These are phyloP conservation scores for Leishmania martiniquensis DNA, from an alignment of 208 protist species.

Conservation along the genomic window DNA sequence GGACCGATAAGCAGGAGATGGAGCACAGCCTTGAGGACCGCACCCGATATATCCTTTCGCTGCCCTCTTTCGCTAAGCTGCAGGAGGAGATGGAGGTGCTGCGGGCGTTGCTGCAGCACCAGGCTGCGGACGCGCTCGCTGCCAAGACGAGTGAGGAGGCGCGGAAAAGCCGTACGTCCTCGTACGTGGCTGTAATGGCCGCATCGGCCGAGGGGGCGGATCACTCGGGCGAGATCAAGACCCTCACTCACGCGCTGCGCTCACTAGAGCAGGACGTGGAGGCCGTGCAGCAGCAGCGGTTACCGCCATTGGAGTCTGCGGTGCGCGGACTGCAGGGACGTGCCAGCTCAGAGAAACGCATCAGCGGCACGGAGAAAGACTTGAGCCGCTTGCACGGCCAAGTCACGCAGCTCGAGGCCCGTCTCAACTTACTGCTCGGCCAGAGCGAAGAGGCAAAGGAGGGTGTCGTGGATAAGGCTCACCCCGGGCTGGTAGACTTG, in stretches of 20 bases:
- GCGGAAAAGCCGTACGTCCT: constrained; percentile 26
- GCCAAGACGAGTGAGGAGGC: constrained; percentile 43
- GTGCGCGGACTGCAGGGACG: constrained; percentile 23
- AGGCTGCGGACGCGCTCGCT: constrained; percentile 52
- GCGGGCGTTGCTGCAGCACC: constrained; percentile 60
- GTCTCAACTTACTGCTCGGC: constrained; percentile 48
- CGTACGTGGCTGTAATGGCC: neutral
- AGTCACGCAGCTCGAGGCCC: constrained; percentile 48
- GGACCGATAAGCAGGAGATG: constrained; percentile 26
- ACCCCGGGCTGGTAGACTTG: constrained; percentile 43
- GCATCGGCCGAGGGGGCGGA: neutral
- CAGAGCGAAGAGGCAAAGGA: constrained; percentile 13
- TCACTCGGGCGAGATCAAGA: constrained; percentile 17
- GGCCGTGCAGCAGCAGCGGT: constrained; percentile 35
- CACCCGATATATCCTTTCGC: constrained; percentile 59
- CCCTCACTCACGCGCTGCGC: constrained; percentile 24
- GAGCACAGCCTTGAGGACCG: constrained; percentile 58
- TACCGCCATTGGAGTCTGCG: constrained; percentile 29
- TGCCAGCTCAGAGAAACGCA: constrained; percentile 2
- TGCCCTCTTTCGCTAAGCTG: constrained; percentile 64
- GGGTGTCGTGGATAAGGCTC: constrained; percentile 1
- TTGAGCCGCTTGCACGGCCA: constrained; percentile 38
- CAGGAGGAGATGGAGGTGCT: constrained; percentile 74
- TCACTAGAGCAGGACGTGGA: constrained; percentile 40
- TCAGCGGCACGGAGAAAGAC: constrained; percentile 34